These are phyloP conservation scores for Lycium barbarum DNA, from an alignment of 257 asterid species.

Conservation along the genomic window DNA sequence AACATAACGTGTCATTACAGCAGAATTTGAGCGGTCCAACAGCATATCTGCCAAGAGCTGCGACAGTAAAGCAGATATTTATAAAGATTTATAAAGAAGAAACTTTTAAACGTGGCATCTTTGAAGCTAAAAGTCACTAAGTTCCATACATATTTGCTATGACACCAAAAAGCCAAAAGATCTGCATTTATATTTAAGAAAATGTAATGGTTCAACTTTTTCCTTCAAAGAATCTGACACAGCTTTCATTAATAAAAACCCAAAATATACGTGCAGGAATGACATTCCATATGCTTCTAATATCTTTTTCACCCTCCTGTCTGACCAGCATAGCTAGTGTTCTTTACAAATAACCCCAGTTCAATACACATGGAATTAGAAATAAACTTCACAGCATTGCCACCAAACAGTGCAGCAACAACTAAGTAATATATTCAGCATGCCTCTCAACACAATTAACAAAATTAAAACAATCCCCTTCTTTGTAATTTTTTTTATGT, in stretches of 20 bases:
- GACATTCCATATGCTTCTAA: slow-evolving; percentile 11
- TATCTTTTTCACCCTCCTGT: not conserved
- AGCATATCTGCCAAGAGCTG: slow-evolving; percentile 90
- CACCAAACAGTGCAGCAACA: slow-evolving; percentile 2
- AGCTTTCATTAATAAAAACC: not conserved
- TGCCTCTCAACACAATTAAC: not conserved
- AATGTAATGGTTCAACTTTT: not conserved
- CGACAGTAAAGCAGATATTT: slow-evolving; percentile 27
- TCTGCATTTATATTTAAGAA: not conserved
- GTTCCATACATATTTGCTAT: not conserved
- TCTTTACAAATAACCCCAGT: not conserved
- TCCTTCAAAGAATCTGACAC: slow-evolving; percentile 1
- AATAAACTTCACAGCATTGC: not conserved
- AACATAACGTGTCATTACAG: slow-evolving; percentile 84
- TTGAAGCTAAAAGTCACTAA: too few species aligned
- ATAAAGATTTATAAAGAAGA: too few species aligned
- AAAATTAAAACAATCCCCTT: not conserved
- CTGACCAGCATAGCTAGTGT: not conserved
- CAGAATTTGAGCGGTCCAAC: slow-evolving; percentile 87
- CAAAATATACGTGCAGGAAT: not conserved
- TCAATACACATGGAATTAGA: not conserved
- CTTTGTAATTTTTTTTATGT: not conserved
- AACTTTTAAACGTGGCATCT: too few species aligned
- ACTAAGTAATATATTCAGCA: not conserved
- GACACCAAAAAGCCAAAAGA: not conserved